These are phyloP conservation scores for Corinectria fuckeliana DNA, from an alignment of 2,329 filamentous ascomycete genomes.

Conservation along the genomic window DNA sequence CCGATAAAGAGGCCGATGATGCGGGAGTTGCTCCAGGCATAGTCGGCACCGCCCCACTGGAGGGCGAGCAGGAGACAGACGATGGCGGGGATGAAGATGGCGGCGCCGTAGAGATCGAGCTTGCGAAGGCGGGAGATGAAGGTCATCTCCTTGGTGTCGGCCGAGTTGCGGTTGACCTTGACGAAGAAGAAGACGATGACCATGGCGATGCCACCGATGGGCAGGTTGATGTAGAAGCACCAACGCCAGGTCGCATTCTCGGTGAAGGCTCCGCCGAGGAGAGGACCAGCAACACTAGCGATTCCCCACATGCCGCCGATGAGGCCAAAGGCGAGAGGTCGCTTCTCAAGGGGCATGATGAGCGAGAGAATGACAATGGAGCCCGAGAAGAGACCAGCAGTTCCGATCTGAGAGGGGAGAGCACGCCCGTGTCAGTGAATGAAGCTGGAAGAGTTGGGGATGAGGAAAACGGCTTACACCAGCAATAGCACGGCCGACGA, in stretches of 20 bases:
- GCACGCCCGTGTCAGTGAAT: constrained; percentile 25
- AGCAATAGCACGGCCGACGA: constrained; percentile 58
- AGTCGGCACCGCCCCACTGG: constrained; percentile 61
- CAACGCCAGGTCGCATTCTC: constrained; percentile 58
- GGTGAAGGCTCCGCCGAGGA: constrained; percentile 58
- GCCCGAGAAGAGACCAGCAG: constrained; percentile 58
- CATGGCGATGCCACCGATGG: constrained; percentile 56
- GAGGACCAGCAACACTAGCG: constrained; percentile 57
- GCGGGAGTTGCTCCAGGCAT: constrained; percentile 56
- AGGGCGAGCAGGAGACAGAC: constrained; percentile 61
- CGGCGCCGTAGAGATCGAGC: constrained; percentile 57
- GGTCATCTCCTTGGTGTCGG: constrained; percentile 42
- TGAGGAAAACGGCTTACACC: constrained; percentile 42
- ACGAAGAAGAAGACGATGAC: constrained; percentile 56
- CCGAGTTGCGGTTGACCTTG: constrained; percentile 46
- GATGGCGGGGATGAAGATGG: constrained; percentile 58
- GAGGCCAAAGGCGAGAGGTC: constrained; percentile 61
- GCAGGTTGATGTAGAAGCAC: constrained; percentile 58
- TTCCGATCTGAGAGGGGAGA: constrained; percentile 48
- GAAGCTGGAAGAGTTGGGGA: neutral
- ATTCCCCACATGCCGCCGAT: constrained; percentile 64
- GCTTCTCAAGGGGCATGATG: constrained; percentile 58
- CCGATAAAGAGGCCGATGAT: constrained; percentile 60
- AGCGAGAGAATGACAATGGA: constrained; percentile 55
- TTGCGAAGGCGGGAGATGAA: constrained; percentile 48